These are phyloP conservation scores for Botrytis tulipae DNA, from an alignment of 2,329 filamentous ascomycete genomes.

Conservation along the genomic window DNA sequence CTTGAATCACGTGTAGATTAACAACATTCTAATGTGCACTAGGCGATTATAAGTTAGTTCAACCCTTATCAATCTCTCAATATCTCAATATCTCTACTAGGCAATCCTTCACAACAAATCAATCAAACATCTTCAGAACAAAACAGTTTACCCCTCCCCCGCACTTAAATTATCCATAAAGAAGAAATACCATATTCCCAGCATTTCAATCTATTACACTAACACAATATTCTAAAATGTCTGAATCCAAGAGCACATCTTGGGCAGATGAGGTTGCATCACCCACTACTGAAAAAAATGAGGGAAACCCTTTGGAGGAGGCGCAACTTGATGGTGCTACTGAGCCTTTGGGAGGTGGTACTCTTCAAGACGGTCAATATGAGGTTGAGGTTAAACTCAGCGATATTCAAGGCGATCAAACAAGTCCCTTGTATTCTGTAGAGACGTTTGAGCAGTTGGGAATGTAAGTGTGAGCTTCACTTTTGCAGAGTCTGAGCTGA, in stretches of 20 bases:
- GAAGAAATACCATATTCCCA: background rate
- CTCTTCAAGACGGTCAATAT: constrained; percentile 69
- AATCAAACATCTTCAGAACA: constrained; percentile 10
- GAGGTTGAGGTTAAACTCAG: constrained; percentile 91
- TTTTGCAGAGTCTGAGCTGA: constrained; percentile 21
- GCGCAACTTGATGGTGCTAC: constrained; percentile 48
- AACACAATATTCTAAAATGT: constrained; percentile 7
- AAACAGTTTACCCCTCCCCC: background rate
- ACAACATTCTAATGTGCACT: background rate
- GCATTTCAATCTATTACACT: background rate
- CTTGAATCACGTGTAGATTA: background rate
- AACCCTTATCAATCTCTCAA: background rate
- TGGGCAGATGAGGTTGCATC: constrained; percentile 46
- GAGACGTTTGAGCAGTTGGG: constrained; percentile 82
- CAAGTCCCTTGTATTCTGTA: constrained; percentile 83
- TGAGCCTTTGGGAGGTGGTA: constrained; percentile 47
- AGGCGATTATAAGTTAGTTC: background rate
- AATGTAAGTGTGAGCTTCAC: constrained; percentile 53
- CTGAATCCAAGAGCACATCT: constrained; percentile 29
- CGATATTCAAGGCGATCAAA: constrained; percentile 81
- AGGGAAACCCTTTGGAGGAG: constrained; percentile 22
- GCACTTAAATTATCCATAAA: background rate
- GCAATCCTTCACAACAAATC: background rate
- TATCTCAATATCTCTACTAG: background rate
- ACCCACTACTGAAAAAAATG: constrained; percentile 26